phyloP scores from a whole-genome alignment of 192 early-diverging fungal species.

The Coemansia javaensis region DNA sequence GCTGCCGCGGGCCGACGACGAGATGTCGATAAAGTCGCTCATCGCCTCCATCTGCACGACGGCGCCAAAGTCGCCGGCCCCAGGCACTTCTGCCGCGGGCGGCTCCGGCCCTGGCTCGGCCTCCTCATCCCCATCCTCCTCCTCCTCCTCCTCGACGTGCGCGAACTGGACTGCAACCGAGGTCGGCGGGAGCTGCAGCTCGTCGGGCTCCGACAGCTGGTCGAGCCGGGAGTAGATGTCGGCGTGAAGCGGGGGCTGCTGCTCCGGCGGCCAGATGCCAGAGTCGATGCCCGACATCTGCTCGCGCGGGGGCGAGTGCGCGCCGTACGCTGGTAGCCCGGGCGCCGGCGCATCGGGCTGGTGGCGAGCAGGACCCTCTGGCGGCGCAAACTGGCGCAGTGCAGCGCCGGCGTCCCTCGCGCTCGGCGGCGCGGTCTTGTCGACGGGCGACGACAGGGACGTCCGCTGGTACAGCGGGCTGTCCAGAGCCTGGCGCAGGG shows the following conservation, averaged over 20 bases:
- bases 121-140: too few relatives aligned
- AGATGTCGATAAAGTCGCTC: conserved; percentile 32
- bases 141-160: neutral
- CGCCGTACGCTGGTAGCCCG: too few relatives aligned
- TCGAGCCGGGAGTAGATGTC: conserved; percentile 24
- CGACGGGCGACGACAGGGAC: conserved; percentile 29
- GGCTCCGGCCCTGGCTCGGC: too few relatives aligned
- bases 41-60: conserved; percentile 45
- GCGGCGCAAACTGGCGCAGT: too few relatives aligned
- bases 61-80: conserved; percentile 3
- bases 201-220: conserved; percentile 29
- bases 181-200: conserved; percentile 31
- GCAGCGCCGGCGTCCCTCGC: conserved; percentile 1
- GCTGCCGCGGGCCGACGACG: conserved; percentile 13
- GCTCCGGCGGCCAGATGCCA: neutral
- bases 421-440: conserved; percentile 3
- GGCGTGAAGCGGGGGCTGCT: neutral
- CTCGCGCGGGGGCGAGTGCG: too few relatives aligned
- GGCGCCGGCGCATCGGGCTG: too few relatives aligned
- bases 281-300: too few relatives aligned
- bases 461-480: conserved; percentile 30
- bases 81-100: too few relatives aligned
- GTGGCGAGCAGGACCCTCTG: too few relatives aligned
- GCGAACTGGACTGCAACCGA: conserved; percentile 4
- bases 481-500: conserved; percentile 6